These are phyloP conservation scores for Abrus precatorius DNA, from an alignment of 306 rosid genomes.

Conservation along the genomic window DNA sequence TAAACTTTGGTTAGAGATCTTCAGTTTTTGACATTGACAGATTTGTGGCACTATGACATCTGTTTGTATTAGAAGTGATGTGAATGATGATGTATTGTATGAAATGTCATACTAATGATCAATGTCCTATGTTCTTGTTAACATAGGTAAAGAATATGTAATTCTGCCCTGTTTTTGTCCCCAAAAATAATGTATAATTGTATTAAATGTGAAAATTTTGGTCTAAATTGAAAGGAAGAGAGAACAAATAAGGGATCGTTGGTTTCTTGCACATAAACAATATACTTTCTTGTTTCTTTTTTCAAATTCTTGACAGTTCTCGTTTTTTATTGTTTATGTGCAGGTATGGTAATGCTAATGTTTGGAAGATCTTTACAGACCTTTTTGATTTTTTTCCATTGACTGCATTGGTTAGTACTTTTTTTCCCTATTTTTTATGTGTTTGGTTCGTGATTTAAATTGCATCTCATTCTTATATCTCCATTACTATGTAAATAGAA, in stretches of 20 bases:
- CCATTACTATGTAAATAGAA: conserved; percentile 28
- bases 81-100: not conserved
- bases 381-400: conserved; percentile 97
- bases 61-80: not conserved
- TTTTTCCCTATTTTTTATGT: not conserved
- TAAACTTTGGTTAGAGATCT: conserved; percentile 1
- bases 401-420: conserved; percentile 95
- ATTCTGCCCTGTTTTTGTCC: not conserved
- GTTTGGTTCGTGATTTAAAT: conserved; percentile 21
- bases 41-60: not conserved
- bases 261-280: conserved; percentile 34
- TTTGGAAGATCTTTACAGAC: conserved; percentile 98
- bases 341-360: conserved; percentile 98
- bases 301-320: conserved; percentile 37
- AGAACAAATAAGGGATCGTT: conserved; percentile 17
- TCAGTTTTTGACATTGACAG: conserved; percentile 11
- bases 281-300: conserved; percentile 8
- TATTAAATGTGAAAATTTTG: not conserved
- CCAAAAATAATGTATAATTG: conserved; percentile 4
- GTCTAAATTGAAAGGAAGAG: conserved; percentile 25
- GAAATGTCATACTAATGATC: not conserved
- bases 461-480: conserved; percentile 1
- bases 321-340: conserved; percentile 37
- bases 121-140: not conserved
- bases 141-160: not conserved